A percentile compares a stretch with the other conserved stretches of the same genome.
Evolutionary conservation across 179 eudicot species (phyloP).

Genomic region (Carnegiea gigantea): DNA sequence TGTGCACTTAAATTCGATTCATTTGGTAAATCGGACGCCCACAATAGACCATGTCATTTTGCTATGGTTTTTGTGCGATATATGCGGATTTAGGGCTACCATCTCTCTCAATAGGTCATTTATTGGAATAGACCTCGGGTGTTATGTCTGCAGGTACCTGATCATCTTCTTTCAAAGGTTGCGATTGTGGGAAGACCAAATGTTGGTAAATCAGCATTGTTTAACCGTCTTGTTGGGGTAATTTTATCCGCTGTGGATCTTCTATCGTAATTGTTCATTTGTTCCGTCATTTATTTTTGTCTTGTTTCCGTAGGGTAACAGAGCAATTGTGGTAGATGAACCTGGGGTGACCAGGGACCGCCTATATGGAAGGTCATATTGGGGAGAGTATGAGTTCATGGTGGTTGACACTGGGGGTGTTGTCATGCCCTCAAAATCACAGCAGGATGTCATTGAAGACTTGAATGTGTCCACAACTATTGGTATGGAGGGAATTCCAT

Average conservation of each 20-base stretch:
- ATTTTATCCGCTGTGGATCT: slow-evolving; percentile 9
- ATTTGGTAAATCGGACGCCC: not conserved
- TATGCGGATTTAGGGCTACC: not conserved
- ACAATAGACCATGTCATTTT: too few species aligned
- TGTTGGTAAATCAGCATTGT: slow-evolving; percentile 98
- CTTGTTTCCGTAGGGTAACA: slow-evolving; percentile 62
- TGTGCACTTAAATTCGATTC: not conserved
- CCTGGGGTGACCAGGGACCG: slow-evolving; percentile 99
- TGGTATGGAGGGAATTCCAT: slow-evolving; percentile 98
- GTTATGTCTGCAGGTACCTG: slow-evolving; percentile 65
- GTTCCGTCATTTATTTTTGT: slow-evolving; percentile 1
- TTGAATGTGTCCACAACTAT: slow-evolving; percentile 85
- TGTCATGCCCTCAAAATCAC: slow-evolving; percentile 68
- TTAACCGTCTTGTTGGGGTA: slow-evolving; percentile 99
- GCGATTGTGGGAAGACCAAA: slow-evolving; percentile 97
- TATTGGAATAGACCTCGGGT: slow-evolving; percentile 8
- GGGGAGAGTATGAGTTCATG: slow-evolving; percentile 89
- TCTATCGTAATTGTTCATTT: not conserved
- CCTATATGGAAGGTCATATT: slow-evolving; percentile 85
- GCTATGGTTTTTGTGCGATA: not conserved
- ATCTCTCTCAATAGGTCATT: not conserved
- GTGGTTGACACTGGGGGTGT: slow-evolving; percentile 96
- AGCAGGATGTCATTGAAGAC: slow-evolving; percentile 69
- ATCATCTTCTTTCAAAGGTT: slow-evolving; percentile 81
- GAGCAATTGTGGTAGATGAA: slow-evolving; percentile 96